These are phyloP conservation scores for Scheffersomyces lignicola DNA, from an alignment of 1,139 yeast genomes.

Conservation along the genomic window DNA sequence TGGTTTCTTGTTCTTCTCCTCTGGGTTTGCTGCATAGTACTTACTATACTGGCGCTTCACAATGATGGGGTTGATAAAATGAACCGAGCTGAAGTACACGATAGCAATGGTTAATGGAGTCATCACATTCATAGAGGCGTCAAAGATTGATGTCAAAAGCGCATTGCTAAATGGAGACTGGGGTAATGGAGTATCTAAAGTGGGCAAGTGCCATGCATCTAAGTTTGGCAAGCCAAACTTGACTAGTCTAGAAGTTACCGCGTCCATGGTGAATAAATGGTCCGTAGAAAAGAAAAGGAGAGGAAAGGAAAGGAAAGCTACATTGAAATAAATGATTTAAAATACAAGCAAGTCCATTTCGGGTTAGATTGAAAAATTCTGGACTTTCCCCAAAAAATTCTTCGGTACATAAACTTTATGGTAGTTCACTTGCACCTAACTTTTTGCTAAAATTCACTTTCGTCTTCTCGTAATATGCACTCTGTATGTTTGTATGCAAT, in stretches of 20 bases:
- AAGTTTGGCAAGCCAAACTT: constrained; percentile 40
- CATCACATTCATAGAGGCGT: constrained; percentile 34
- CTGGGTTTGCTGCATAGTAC: constrained; percentile 5
- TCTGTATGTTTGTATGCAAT: too few species aligned
- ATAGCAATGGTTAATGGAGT: constrained; percentile 62
- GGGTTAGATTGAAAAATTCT: too few species aligned
- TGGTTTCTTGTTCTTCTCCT: constrained; percentile 4
- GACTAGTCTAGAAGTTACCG: constrained; percentile 18
- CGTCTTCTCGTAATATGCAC: too few species aligned
- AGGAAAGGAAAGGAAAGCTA: too few species aligned
- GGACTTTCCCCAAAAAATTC: too few species aligned
- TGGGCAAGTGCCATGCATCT: constrained; percentile 34
- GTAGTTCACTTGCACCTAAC: too few species aligned
- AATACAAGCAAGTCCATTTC: too few species aligned
- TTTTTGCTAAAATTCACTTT: too few species aligned
- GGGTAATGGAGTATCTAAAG: constrained; percentile 32
- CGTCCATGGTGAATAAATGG: background rate
- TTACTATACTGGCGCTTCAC: constrained; percentile 34
- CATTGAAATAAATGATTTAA: too few species aligned
- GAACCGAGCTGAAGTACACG: constrained; percentile 61
- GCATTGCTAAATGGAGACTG: constrained; percentile 36
- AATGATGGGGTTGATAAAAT: constrained; percentile 48
- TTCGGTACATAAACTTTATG: too few species aligned
- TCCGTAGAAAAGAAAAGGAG: too few species aligned
- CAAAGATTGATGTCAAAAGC: constrained; percentile 26